Evolutionary conservation across 1,139 yeast genomes (phyloP).

Genomic region (Nakaseomyces delphensis): DNA sequence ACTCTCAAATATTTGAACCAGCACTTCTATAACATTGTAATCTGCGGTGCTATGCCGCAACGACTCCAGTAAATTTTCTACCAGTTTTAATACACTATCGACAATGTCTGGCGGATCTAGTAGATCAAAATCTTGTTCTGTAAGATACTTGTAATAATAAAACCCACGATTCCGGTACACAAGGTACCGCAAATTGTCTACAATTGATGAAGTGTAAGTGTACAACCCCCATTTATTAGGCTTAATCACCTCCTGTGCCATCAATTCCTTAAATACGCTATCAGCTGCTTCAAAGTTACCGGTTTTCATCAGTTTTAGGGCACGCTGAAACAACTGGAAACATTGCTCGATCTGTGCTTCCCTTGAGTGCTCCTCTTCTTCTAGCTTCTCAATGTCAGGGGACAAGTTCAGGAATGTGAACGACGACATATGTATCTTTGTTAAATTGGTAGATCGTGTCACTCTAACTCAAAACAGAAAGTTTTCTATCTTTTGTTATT

Average conservation of each 20-base stretch:
- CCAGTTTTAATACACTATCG: constrained; percentile 32
- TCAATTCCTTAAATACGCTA: constrained; percentile 49
- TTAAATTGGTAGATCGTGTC: background rate
- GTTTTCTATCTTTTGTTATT: no score
- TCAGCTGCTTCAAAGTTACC: constrained; percentile 44
- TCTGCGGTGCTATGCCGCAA: constrained; percentile 61
- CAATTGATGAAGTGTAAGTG: constrained; percentile 52
- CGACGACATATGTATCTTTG: constrained; percentile 39
- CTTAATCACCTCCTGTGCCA: constrained; percentile 58
- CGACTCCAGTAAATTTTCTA: constrained; percentile 51
- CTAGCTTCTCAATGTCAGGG: constrained; percentile 52
- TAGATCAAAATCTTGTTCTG: constrained; percentile 13
- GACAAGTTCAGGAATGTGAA: constrained; percentile 77
- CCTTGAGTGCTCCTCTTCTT: constrained; percentile 78
- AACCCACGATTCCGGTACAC: constrained; percentile 78
- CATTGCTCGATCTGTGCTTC: constrained; percentile 84
- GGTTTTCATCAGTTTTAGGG: constrained; percentile 52
- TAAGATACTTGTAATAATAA: constrained; percentile 48
- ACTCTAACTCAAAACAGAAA: no score
- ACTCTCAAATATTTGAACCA: constrained; percentile 43
- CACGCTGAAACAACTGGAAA: constrained; percentile 62
- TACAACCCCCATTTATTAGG: constrained; percentile 41
- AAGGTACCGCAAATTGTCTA: constrained; percentile 64
- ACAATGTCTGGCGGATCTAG: constrained; percentile 25
- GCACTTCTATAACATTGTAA: constrained; percentile 39